phyloP scores from a whole-genome alignment of 2,329 filamentous ascomycete species.

The Didymella sp. region DNA sequence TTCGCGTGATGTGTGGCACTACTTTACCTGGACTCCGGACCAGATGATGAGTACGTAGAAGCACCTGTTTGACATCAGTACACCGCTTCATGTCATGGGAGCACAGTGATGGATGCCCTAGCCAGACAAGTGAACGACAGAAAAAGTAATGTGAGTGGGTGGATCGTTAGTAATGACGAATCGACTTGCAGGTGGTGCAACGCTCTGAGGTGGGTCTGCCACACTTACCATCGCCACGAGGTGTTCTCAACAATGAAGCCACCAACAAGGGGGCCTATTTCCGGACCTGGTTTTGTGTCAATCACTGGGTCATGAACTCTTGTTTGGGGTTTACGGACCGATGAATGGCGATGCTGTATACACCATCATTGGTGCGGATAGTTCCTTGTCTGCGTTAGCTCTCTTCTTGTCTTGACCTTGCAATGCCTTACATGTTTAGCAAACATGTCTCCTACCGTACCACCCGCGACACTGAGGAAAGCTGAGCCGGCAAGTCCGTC shows the following conservation, averaged over 20 bases:
- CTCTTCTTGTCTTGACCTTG: background rate
- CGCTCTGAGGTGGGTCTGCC: constrained; percentile 15
- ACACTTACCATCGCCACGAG: constrained; percentile 62
- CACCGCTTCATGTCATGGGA: constrained; percentile 25
- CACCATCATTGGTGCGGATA: constrained; percentile 83
- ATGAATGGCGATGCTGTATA: constrained; percentile 63
- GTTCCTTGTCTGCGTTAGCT: constrained; percentile 53
- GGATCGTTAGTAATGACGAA: constrained; percentile 5
- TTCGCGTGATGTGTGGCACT: constrained; percentile 24
- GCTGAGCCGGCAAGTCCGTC: constrained; percentile 72
- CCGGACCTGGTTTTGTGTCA: constrained; percentile 47
- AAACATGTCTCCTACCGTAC: constrained; percentile 76
- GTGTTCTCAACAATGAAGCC: constrained; percentile 83
- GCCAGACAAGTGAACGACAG: constrained; percentile 14
- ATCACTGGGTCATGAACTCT: background rate
- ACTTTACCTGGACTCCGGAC: constrained; percentile 60
- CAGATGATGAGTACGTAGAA: constrained; percentile 85
- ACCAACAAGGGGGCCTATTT: constrained; percentile 67
- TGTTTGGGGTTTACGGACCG: constrained; percentile 32
- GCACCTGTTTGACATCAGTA: constrained; percentile 42
- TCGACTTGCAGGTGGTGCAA: constrained; percentile 12
- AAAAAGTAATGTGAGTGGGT: constrained; percentile 11
- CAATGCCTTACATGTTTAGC: constrained; percentile 41
- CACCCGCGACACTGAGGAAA: constrained; percentile 74
- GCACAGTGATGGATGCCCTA: background rate